A percentile compares a stretch with the other conserved stretches of the same genome.
Evolutionary conservation across 257 asterid species (phyloP).

Genomic region (Euphrasia confusa): DNA sequence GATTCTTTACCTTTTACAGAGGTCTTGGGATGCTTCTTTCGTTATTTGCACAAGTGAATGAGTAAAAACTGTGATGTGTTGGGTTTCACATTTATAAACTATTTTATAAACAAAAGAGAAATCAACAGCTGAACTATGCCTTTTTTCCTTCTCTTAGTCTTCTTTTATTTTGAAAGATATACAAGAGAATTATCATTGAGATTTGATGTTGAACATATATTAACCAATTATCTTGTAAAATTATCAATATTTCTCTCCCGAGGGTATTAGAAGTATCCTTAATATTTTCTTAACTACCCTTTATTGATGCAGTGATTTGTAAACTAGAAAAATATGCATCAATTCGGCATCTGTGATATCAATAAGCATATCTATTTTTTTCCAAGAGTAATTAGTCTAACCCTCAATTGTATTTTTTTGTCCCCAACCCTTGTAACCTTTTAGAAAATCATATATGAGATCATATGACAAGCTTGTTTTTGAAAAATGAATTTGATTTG

Average conservation of each 20-base stretch:
- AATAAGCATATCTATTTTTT: not conserved
- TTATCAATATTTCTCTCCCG: not conserved
- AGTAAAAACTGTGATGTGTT: not conserved
- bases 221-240: not conserved
- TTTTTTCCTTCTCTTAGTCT: not conserved
- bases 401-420: not conserved
- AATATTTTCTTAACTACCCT: not conserved
- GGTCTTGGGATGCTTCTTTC: constrained; percentile 6
- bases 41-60: not conserved
- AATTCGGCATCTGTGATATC: not conserved
- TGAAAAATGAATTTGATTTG: constrained; percentile 6
- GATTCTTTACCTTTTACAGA: not conserved
- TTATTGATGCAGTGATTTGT: not conserved
- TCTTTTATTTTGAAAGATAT: not conserved
- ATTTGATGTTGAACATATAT: not conserved
- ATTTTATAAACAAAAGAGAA: not conserved
- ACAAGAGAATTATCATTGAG: not conserved
- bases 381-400: not conserved
- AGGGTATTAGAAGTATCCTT: not conserved
- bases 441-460: not conserved
- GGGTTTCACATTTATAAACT: not conserved
- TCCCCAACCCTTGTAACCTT: not conserved
- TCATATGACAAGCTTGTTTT: not conserved
- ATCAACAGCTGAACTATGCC: not conserved
- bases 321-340: not conserved